Base-by-base conservation (phyloP, 495 filamentous ascomycete species). In the Rhypophila decipiens region DNA sequence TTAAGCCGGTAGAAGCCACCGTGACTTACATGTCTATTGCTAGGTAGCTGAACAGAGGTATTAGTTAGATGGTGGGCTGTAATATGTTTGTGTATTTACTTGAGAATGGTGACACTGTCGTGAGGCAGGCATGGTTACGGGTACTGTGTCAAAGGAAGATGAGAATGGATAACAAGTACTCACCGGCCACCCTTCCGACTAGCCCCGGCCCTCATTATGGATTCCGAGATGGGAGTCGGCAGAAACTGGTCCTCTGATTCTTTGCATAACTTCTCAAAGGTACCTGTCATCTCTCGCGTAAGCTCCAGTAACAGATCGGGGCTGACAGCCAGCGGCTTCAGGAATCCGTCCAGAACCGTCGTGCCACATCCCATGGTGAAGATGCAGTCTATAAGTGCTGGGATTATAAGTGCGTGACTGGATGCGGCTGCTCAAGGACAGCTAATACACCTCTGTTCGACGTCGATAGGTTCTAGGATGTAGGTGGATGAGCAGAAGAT, bases 221-320 rank as follows among this genome's bases (percentile, higher is more conserved):
- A 70, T 49, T 74, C 79, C 24, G 84, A 87, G 47, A 93, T 83
- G 2, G 87, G 87, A 2, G 87, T 93, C 2, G 86, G 77, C 23
- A 93, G 69, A 47, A 90, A 90, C 59, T 90, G 86, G 37, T 86
- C 69, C 27, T 74, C 58, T 5, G 85, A 87, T 8, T 78, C 70
- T 46, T 80, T 68, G 21, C 86, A 84, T 40, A 93, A 71, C 15
- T 77, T 54, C 39, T 67, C 67, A 55, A 84, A 93, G 24, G 77
- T 81, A 23, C 53, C 65, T 43, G 74, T 76, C 29, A 90, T 78
- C 44, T 76, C 76, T 42, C 69, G 71, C 1, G 87, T 79, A 39
- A 91, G 69, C 44, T 68, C 64, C 46, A 83, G 72, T 10, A 85
- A 71, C 27, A 71, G 68, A 5, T 59, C 44, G 22, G 62, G 49